Evolutionary conservation across 2,329 filamentous ascomycete species (phyloP).

Genomic region (Phialophora macrospora): DNA sequence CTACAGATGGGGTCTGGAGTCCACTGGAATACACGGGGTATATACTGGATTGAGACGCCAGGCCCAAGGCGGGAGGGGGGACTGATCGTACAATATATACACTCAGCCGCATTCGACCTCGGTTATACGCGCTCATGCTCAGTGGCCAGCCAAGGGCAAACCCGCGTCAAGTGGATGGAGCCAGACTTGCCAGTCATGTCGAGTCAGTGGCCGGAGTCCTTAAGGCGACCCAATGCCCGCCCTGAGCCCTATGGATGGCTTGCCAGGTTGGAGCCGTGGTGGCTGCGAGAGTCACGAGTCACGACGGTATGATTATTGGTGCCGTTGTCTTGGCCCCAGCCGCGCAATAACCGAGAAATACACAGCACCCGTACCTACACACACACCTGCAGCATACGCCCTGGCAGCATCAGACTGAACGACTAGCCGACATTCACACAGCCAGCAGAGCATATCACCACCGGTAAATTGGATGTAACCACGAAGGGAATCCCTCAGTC

Average conservation of each 20-base stretch:
- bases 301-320: background rate
- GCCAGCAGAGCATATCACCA: background rate
- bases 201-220: background rate
- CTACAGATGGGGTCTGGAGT: background rate
- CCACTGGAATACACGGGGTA: background rate
- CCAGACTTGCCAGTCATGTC: background rate
- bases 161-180: background rate
- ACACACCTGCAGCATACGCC: background rate
- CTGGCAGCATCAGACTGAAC: background rate
- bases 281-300: background rate
- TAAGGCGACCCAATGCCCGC: background rate
- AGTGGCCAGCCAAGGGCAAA: constrained; percentile 1
- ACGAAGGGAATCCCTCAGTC: background rate
- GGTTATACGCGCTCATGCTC: background rate
- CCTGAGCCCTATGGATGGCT: background rate
- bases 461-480: background rate
- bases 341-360: background rate
- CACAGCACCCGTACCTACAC: background rate
- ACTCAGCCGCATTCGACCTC: constrained; percentile 5
- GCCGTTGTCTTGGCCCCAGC: background rate
- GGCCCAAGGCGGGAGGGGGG: background rate
- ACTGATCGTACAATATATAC: background rate
- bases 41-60: background rate
- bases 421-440: background rate
- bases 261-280: too few relatives aligned